Evolutionary conservation across 1,139 yeast species (phyloP).

Genomic region (Lodderomyces parapsilosis): DNA sequence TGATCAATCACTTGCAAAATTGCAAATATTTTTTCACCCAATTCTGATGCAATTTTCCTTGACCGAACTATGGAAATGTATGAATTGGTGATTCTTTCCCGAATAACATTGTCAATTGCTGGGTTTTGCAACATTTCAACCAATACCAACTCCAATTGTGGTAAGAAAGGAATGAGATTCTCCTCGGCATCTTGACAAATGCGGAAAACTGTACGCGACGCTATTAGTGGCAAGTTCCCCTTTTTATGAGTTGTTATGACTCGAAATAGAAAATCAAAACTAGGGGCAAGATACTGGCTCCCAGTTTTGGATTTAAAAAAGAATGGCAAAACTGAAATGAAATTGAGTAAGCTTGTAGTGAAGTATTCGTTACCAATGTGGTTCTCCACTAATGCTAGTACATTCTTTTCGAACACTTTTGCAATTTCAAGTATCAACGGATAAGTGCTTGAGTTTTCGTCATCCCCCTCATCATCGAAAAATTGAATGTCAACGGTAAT

Average conservation of each 20-base stretch:
- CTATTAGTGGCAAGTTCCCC: conserved; percentile 29
- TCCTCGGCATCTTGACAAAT: conserved; percentile 62
- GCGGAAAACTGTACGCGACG: conserved; percentile 59
- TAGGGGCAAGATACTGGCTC: conserved; percentile 36
- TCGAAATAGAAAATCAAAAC: conserved; percentile 49
- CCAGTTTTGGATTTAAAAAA: conserved; percentile 46
- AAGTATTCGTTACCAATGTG: conserved; percentile 10
- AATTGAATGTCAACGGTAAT: conserved; percentile 50
- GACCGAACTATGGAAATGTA: conserved; percentile 62
- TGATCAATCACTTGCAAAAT: conserved; percentile 22
- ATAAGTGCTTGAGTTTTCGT: conserved; percentile 14
- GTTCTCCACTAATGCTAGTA: conserved; percentile 22
- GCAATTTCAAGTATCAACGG: conserved; percentile 27
- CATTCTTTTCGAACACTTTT: conserved; percentile 23
- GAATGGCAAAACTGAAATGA: conserved; percentile 53
- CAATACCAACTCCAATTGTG: conserved; percentile 52
- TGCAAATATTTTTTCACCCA: conserved; percentile 22
- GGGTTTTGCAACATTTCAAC: conserved; percentile 51
- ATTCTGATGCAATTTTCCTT: conserved; percentile 39
- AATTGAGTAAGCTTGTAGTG: conserved; percentile 13
- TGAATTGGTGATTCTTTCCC: conserved; percentile 62
- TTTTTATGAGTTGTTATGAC: conserved; percentile 24
- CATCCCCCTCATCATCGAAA: conserved; percentile 37
- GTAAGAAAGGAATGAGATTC: conserved; percentile 45
- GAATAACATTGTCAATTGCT: conserved; percentile 47